Percentiles rank a stretch among this genome's conserved stretches.
Conservation (phyloP, 345 rosid species). For the Salix viminalis region DNA sequence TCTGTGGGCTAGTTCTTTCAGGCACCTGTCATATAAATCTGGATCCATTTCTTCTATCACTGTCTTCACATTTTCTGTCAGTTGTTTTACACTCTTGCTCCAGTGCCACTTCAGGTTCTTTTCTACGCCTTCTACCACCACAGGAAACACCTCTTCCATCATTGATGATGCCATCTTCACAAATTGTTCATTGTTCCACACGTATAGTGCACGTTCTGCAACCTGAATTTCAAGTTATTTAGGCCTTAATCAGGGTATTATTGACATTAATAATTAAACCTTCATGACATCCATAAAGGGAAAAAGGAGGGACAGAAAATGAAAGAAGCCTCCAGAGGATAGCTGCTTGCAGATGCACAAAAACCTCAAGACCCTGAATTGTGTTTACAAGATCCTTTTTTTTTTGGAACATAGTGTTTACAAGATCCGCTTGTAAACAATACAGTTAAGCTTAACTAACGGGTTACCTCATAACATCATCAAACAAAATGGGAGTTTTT, state of each 20-base stretch:
- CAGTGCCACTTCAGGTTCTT: slow-evolving; percentile 54
- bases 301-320: neutral
- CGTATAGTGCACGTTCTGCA: slow-evolving; percentile 52
- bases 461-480: neutral
- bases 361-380: neutral
- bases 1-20: slow-evolving; percentile 21
- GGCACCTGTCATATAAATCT: slow-evolving; percentile 31
- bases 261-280: neutral
- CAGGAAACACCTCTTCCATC: slow-evolving; percentile 50
- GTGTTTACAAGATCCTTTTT: neutral
- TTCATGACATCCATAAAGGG: neutral
- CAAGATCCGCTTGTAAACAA: neutral
- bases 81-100: slow-evolving; percentile 58
- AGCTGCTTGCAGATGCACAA: neutral
- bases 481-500: neutral
- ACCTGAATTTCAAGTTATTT: slow-evolving; percentile 31
- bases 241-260: neutral
- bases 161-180: slow-evolving; percentile 53
- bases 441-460: neutral
- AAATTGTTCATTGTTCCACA: slow-evolving; percentile 61
- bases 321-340: neutral
- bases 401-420: neutral
- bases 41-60: slow-evolving; percentile 57
- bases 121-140: slow-evolving; percentile 55
- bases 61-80: slow-evolving; percentile 46